Evolutionary conservation across 306 rosid genomes (phyloP), one percentile per base, ranked within the genome.

Genomic region (Acacia acuminata): DNA sequence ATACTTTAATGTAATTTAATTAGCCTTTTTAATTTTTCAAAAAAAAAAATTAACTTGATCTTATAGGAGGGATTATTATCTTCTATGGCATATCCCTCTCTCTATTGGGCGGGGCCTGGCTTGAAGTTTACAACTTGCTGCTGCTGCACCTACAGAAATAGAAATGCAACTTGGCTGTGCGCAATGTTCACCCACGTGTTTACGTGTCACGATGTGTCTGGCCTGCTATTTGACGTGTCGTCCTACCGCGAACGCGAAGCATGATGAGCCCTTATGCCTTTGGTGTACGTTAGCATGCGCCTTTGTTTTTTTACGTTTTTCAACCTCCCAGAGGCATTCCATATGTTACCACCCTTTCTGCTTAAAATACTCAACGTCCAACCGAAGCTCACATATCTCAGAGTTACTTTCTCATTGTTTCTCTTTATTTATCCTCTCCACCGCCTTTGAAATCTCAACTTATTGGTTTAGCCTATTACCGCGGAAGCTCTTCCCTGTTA

Each of bases 151-250:
- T 40, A 44, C 75, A 42, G 51, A 69, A 40, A 40, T 0, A n/a
- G 32, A 80, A 0, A 43, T 30, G 32, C 0, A 80, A 36, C 17
- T 38, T 3, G 27, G 15, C 8, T 20, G 3, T 19, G 40, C 77
- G 2, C 1, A 0, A 17, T 36, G 48, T 79, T 80, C 77, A 42
- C 69, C 19, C 22, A 3, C 1, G 12, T 3, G 43, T 64, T 22
- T 34, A 36, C 81, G 90, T 84, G 89, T 84, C 86, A 45, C 27
- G 7, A 72, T 13, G 10, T 0, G 4, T 3, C 8, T 68, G 64
- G 75, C 11, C 8, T 11, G 5, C 17, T 16, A 1, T 34, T 74
- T 76, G 48, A 86, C 86, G 90, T 85, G 91, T 85, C 19, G 14
- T 36, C 22, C 73, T 0, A 0, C 0, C 5, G 68, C 53, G 13